These are phyloP conservation scores for Colletotrichum plurivorum DNA, from an alignment of 2,329 filamentous ascomycete genomes.

Conservation along the genomic window DNA sequence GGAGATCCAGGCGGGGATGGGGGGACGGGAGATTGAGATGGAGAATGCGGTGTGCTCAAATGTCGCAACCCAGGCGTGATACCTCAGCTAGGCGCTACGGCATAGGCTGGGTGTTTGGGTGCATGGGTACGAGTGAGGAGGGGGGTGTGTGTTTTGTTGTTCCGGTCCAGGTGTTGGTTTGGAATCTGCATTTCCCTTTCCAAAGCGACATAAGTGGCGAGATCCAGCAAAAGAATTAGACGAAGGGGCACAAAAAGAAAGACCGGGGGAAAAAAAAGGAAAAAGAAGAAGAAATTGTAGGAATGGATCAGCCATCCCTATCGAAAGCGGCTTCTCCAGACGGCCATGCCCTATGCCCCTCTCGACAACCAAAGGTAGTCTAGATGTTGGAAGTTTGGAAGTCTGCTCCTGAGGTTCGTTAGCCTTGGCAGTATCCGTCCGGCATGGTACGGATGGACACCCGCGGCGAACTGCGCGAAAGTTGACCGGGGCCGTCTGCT, in stretches of 20 bases:
- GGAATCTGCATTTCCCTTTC: conserved; percentile 1
- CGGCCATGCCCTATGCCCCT: background rate
- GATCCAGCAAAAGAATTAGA: conserved; percentile 14
- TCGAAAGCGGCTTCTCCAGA: background rate
- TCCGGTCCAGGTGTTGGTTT: conserved; percentile 19
- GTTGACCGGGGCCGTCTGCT: background rate
- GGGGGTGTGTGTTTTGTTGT: background rate
- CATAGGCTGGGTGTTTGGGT: too few species aligned
- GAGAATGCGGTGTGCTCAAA: conserved; percentile 2
- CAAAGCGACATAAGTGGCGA: conserved; percentile 12
- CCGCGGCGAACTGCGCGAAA: background rate
- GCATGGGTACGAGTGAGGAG: background rate
- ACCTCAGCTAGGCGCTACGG: background rate
- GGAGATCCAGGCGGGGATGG: conserved; percentile 8
- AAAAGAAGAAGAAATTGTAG: background rate
- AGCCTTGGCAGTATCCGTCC: background rate
- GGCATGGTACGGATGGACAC: background rate
- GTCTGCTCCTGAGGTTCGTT: background rate
- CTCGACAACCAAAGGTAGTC: background rate
- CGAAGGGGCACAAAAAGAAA: conserved; percentile 30
- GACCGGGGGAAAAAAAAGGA: conserved; percentile 19
- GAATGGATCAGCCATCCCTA: background rate
- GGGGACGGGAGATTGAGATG: conserved; percentile 10
- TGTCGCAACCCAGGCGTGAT: background rate
- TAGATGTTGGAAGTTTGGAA: background rate